phyloP scores from a whole-genome alignment of 2,329 filamentous ascomycete species.

The Botrytis aclada region DNA sequence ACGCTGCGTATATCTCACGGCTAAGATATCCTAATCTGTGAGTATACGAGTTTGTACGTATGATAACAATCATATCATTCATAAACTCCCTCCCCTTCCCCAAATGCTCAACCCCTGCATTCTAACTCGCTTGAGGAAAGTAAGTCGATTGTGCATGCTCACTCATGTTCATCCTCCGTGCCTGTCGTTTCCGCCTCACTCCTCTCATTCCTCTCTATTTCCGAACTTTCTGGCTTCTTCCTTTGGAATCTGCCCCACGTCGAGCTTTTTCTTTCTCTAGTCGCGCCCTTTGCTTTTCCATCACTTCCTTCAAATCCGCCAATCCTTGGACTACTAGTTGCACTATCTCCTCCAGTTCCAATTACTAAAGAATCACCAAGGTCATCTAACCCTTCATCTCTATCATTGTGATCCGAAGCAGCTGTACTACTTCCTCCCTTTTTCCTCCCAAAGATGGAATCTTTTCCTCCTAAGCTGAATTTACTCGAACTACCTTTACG shows the following conservation, averaged over 20 bases:
- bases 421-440: slow-evolving; percentile 54
- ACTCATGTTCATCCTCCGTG: slow-evolving; percentile 32
- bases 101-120: neutral
- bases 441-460: slow-evolving; percentile 51
- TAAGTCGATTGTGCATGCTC: neutral
- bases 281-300: slow-evolving; percentile 40
- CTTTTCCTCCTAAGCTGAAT: slow-evolving; percentile 56
- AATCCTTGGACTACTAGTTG: slow-evolving; percentile 53
- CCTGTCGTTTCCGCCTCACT: slow-evolving; percentile 34
- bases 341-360: slow-evolving; percentile 7
- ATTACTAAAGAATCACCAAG: slow-evolving; percentile 46
- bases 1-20: neutral
- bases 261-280: slow-evolving; percentile 34
- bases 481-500: slow-evolving; percentile 65
- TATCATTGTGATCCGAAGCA: slow-evolving; percentile 54
- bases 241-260: slow-evolving; percentile 35
- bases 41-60: neutral
- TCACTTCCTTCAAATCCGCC: slow-evolving; percentile 47
- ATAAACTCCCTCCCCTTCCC: neutral
- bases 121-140: neutral
- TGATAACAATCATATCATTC: neutral
- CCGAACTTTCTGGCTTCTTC: slow-evolving; percentile 35
- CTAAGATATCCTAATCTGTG: neutral
- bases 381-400: slow-evolving; percentile 55
- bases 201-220: slow-evolving; percentile 33